Conservation (phyloP, 805 yeast species). For the Saturnispora kantuleensis region DNA sequence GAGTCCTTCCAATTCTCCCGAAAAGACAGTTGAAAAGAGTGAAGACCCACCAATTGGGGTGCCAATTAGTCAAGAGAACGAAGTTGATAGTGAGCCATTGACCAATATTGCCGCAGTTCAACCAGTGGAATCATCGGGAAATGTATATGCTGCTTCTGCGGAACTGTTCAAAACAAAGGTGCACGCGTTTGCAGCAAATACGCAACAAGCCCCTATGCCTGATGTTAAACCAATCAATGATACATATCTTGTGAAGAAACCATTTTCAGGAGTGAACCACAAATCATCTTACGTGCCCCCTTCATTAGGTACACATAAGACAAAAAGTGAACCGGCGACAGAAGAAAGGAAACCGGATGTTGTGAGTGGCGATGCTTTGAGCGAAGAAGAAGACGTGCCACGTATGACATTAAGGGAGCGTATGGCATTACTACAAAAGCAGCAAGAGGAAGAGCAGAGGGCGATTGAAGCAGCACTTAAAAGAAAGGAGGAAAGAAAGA, state of each 20-base stretch:
- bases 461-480: constrained; percentile 56
- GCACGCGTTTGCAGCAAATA: constrained; percentile 1
- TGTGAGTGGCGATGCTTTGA: constrained; percentile 16
- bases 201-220: constrained; percentile 21
- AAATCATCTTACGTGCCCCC: constrained; percentile 51
- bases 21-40: too few species aligned
- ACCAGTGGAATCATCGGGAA: too few species aligned
- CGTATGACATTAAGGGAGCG: constrained; percentile 79
- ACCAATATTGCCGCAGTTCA: too few species aligned
- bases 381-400: constrained; percentile 46
- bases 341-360: constrained; percentile 14
- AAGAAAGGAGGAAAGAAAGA: constrained; percentile 43
- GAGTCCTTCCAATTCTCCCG: too few species aligned
- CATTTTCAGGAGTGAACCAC: constrained; percentile 45
- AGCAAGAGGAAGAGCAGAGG: constrained; percentile 64
- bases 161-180: constrained; percentile 4
- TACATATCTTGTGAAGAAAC: constrained; percentile 41
- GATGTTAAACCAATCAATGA: constrained; percentile 20
- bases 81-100: too few species aligned
- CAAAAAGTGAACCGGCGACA: constrained; percentile 4
- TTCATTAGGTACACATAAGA: constrained; percentile 14
- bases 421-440: constrained; percentile 71
- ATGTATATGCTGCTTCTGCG: too few species aligned
- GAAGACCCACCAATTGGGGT: too few species aligned
- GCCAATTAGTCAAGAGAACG: too few species aligned